Percentiles rank a stretch among this genome's conserved stretches.
These are phyloP conservation scores for Botrytis aclada DNA, from an alignment of 2,329 filamentous ascomycete species.

Conservation along the genomic window DNA sequence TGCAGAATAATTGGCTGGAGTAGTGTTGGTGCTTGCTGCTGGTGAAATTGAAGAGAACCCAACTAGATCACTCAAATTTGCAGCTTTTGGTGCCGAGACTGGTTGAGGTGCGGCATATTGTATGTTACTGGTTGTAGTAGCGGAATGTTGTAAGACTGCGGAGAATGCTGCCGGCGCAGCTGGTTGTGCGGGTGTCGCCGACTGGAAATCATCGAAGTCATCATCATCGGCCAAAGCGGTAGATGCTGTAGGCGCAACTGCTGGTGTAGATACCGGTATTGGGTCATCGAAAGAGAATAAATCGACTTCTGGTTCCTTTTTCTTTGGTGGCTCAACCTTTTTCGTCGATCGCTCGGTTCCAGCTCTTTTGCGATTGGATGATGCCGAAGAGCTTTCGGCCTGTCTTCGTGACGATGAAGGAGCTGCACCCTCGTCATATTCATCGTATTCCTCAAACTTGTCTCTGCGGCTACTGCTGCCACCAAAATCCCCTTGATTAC, in stretches of 20 bases:
- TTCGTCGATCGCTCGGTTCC: conserved; percentile 49
- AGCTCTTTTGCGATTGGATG: conserved; percentile 40
- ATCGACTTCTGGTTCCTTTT: conserved; percentile 86
- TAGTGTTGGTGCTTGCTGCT: conserved; percentile 54
- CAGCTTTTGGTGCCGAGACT: conserved; percentile 76
- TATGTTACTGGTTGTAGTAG: conserved; percentile 54
- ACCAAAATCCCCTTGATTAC: conserved; percentile 27
- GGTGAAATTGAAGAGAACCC: conserved; percentile 80
- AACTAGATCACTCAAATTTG: conserved; percentile 75
- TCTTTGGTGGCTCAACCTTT: conserved; percentile 69
- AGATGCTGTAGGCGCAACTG: conserved; percentile 44
- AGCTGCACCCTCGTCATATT: conserved; percentile 76
- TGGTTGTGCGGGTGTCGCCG: conserved; percentile 60
- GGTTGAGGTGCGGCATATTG: conserved; percentile 82
- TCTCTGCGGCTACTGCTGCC: conserved; percentile 53
- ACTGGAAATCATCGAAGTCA: conserved; percentile 97
- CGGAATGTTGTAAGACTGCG: conserved; percentile 45
- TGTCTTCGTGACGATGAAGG: conserved; percentile 45
- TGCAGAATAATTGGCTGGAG: conserved; percentile 62
- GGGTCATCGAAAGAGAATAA: conserved; percentile 90
- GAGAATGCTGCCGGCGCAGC: conserved; percentile 44
- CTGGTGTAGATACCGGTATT: conserved; percentile 45
- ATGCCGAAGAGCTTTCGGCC: conserved; percentile 30
- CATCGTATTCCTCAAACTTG: conserved; percentile 94
- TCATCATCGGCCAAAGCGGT: conserved; percentile 58